These are phyloP conservation scores for Calonectria pteridis DNA, from an alignment of 2,329 filamentous ascomycete genomes.

Conservation along the genomic window DNA sequence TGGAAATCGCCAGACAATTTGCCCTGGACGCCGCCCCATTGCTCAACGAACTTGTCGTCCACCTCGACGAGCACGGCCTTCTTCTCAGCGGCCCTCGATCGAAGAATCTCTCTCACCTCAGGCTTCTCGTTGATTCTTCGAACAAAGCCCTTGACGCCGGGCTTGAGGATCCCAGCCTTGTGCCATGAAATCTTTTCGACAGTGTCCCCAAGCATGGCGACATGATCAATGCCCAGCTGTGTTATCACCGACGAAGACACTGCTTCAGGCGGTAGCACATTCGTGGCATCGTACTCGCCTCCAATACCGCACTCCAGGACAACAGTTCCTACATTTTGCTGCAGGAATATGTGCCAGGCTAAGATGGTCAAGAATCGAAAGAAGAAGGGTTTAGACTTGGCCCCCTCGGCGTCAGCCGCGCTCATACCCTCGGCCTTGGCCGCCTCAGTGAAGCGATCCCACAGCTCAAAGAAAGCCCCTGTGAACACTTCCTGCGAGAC, in stretches of 20 bases:
- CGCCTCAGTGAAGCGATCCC: constrained; percentile 70
- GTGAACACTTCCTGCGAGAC: constrained; percentile 78
- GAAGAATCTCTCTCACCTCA: constrained; percentile 65
- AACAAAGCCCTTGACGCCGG: constrained; percentile 58
- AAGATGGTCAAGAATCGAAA: constrained; percentile 93
- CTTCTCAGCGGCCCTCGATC: constrained; percentile 70
- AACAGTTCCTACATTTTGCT: constrained; percentile 80
- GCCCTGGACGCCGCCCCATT: constrained; percentile 57
- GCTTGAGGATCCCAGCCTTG: constrained; percentile 89
- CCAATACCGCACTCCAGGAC: constrained; percentile 96
- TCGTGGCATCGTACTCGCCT: constrained; percentile 93
- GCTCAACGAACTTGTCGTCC: constrained; percentile 51
- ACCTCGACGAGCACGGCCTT: constrained; percentile 59
- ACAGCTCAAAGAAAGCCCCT: constrained; percentile 85
- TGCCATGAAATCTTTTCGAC: constrained; percentile 90
- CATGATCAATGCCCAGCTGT: constrained; percentile 88
- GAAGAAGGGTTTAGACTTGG: constrained; percentile 84
- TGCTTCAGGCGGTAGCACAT: constrained; percentile 74
- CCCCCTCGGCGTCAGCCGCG: constrained; percentile 62
- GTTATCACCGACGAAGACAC: constrained; percentile 81
- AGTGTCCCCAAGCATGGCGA: constrained; percentile 82
- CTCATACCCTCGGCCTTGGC: constrained; percentile 49
- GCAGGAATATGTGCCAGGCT: constrained; percentile 85
- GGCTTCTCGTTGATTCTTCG: constrained; percentile 45
- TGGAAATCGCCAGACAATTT: constrained; percentile 66